These are phyloP conservation scores for Pestalotiopsis sp. DNA, from an alignment of 2,329 filamentous ascomycete genomes.

Conservation along the genomic window DNA sequence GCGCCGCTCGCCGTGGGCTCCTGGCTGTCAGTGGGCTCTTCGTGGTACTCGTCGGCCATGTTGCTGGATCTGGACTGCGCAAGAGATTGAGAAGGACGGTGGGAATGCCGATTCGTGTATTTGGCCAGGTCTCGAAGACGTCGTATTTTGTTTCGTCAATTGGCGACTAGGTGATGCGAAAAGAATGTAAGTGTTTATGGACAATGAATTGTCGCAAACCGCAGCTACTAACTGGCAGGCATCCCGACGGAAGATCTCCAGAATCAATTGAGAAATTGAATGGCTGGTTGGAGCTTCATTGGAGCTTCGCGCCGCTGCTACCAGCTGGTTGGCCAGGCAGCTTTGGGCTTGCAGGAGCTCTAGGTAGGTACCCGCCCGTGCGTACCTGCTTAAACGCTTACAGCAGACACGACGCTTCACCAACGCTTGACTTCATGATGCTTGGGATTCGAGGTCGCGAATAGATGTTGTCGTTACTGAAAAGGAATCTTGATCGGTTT, in stretches of 20 bases:
- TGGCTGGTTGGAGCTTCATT: neutral
- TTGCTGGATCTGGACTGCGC: neutral
- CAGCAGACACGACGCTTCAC: too few species aligned
- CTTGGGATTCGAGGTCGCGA: too few species aligned
- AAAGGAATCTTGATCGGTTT: too few species aligned
- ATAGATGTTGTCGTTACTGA: too few species aligned
- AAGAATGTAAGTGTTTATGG: neutral
- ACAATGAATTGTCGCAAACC: neutral
- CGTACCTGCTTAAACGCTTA: neutral
- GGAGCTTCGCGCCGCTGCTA: neutral
- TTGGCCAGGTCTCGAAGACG: neutral
- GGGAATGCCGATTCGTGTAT: neutral
- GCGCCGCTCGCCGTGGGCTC: slow-evolving; percentile 27
- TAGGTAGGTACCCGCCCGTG: neutral
- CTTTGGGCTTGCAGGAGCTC: neutral
- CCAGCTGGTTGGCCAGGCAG: neutral
- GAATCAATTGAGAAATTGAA: neutral
- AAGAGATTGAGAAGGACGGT: neutral
- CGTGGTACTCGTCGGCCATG: slow-evolving; percentile 33
- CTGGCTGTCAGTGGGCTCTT: slow-evolving; percentile 29
- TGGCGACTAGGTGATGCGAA: neutral
- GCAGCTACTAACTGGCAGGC: neutral
- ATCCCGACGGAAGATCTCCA: too few species aligned
- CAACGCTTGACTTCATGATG: too few species aligned
- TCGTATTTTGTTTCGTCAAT: neutral